Evolutionary conservation across 805 yeast species (phyloP).

Genomic region (Candida awuae): DNA sequence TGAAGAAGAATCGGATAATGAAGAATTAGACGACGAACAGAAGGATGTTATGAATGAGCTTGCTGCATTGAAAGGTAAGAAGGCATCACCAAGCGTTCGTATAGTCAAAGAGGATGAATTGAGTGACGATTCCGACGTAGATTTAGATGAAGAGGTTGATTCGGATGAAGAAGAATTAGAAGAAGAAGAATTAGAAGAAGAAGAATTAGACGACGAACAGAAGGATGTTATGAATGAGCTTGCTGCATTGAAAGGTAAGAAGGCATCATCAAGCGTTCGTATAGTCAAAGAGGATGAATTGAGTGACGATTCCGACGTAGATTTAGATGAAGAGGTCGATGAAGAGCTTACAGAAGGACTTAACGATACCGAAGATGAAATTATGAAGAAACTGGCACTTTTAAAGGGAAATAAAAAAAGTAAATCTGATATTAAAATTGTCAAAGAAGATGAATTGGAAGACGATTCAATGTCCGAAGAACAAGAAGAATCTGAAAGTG

Average conservation of each 20-base stretch:
- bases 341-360: conserved; percentile 15
- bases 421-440: conserved; percentile 15
- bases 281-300: conserved; percentile 26
- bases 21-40: conserved; percentile 24
- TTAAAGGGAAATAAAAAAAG: conserved; percentile 8
- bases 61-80: conserved; percentile 33
- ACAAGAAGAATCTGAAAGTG: conserved; percentile 1
- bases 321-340: conserved; percentile 5
- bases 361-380: conserved; percentile 20
- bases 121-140: conserved; percentile 16
- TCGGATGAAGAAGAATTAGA: too few species aligned
- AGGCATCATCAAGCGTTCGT: conserved; percentile 17
- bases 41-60: conserved; percentile 35
- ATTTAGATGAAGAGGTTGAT: conserved; percentile 2
- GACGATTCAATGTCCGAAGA: conserved; percentile 11
- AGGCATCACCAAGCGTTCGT: conserved; percentile 17
- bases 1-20: conserved; percentile 17
- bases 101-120: conserved; percentile 26
- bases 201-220: conserved; percentile 9
- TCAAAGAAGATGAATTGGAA: conserved; percentile 19
- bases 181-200: conserved; percentile 13
- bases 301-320: conserved; percentile 15
- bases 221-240: conserved; percentile 34
- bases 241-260: conserved; percentile 33
- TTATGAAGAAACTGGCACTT: conserved; percentile 16